Percentiles rank a stretch among this genome's conserved stretches.
These are phyloP conservation scores for Tuber borchii DNA, from an alignment of 495 filamentous ascomycete genomes.

Conservation along the genomic window DNA sequence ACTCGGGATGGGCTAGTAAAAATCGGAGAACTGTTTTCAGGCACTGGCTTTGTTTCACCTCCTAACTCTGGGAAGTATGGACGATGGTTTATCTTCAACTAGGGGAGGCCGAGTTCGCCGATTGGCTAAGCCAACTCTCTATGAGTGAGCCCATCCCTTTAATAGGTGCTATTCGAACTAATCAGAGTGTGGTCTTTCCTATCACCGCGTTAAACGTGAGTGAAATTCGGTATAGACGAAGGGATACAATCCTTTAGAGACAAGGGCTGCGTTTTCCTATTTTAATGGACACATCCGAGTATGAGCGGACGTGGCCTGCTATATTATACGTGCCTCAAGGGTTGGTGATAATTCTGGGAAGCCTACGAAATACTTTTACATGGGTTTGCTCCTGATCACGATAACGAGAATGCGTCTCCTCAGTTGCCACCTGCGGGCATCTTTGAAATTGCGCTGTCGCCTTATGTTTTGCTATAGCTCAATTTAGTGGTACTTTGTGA, in stretches of 20 bases:
- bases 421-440: background rate
- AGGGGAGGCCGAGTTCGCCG: no score
- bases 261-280: background rate
- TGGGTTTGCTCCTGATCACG: background rate
- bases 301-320: background rate
- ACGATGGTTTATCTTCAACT: no score
- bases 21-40: background rate
- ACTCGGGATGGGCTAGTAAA: background rate
- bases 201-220: no score
- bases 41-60: no score
- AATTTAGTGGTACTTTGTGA: slow-evolving; percentile 13
- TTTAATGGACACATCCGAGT: background rate
- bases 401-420: background rate
- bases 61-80: no score
- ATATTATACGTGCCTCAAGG: background rate
- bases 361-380: background rate
- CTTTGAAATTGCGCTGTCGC: slow-evolving; percentile 1
- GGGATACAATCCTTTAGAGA: background rate
- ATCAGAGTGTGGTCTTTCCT: no score
- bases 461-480: background rate
- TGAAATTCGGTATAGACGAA: no score
- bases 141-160: no score
- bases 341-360: background rate
- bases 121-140: no score
- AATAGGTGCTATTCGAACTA: no score